These are phyloP conservation scores for Acrocalymma vagum DNA, from an alignment of 2,329 filamentous ascomycete genomes.

Conservation along the genomic window DNA sequence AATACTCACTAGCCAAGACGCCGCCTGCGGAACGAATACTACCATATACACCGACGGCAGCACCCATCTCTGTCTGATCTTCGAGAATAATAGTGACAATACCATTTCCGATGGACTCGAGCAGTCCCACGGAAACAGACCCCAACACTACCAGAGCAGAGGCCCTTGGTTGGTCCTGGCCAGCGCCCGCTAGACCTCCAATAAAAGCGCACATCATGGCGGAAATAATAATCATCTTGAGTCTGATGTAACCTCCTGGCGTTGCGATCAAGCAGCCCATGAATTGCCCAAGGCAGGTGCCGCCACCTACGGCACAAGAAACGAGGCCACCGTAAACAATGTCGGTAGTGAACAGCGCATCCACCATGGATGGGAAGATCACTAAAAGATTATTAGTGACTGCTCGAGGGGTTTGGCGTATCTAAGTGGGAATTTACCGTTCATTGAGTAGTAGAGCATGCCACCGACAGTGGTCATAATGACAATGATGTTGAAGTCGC, in stretches of 20 bases:
- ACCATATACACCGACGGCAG: too few relatives aligned
- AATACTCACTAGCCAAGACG: too few relatives aligned
- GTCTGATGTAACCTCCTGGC: slow-evolving; percentile 22
- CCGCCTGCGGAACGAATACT: too few relatives aligned
- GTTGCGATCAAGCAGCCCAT: slow-evolving; percentile 16
- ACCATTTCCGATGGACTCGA: slow-evolving; percentile 22
- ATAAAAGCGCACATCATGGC: slow-evolving; percentile 25
- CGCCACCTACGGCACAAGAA: slow-evolving; percentile 23
- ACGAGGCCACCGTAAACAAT: slow-evolving; percentile 22
- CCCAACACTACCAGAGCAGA: slow-evolving; percentile 20
- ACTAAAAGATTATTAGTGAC: too few relatives aligned
- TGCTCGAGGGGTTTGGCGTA: too few relatives aligned
- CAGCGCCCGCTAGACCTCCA: slow-evolving; percentile 24
- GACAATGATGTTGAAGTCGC: slow-evolving; percentile 32
- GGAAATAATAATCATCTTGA: slow-evolving; percentile 12
- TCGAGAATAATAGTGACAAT: slow-evolving; percentile 22
- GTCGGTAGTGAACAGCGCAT: slow-evolving; percentile 17
- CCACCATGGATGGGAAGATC: slow-evolving; percentile 26
- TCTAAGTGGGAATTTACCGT: too few relatives aligned
- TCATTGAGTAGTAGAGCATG: slow-evolving; percentile 29
- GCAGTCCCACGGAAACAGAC: slow-evolving; percentile 18
- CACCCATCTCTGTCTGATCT: slow-evolving; percentile 15
- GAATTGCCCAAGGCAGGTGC: slow-evolving; percentile 24
- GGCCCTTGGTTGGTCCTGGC: slow-evolving; percentile 20
- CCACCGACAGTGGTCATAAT: slow-evolving; percentile 29